Conservation (phyloP, 2,329 filamentous ascomycete genomes). For the Diaporthe australafricana region DNA sequence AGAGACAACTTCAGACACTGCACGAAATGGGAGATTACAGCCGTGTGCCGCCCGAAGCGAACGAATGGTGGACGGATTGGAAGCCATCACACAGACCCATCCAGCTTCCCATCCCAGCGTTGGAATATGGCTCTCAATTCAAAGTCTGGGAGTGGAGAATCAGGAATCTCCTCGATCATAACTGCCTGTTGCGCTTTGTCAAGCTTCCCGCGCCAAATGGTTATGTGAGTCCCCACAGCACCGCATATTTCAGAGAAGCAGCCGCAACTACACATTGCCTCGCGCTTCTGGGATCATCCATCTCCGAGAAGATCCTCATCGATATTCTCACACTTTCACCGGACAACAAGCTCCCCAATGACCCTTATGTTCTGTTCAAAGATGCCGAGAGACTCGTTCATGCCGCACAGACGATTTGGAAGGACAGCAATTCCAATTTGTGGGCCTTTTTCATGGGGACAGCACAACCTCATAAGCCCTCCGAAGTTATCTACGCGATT, state of each 20-base stretch:
- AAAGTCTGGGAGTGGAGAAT: neutral
- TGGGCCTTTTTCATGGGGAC: neutral
- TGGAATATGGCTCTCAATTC: neutral
- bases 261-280: neutral
- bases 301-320: neutral
- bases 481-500: rapidly evolving
- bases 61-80: neutral
- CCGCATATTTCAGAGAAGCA: neutral
- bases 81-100: neutral
- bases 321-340: neutral
- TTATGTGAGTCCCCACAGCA: neutral
- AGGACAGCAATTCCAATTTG: neutral
- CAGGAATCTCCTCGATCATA: neutral
- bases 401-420: neutral
- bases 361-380: neutral
- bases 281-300: neutral
- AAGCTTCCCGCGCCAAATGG: neutral
- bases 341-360: neutral
- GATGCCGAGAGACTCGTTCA: neutral
- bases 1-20: neutral
- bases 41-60: neutral
- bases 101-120: neutral
- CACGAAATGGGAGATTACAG: neutral
- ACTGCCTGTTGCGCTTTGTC: neutral
- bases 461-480: neutral